A percentile compares a stretch with the other conserved stretches of the same genome.
Conservation (phyloP, 805 yeast genomes). For the Candida nemodendra region DNA sequence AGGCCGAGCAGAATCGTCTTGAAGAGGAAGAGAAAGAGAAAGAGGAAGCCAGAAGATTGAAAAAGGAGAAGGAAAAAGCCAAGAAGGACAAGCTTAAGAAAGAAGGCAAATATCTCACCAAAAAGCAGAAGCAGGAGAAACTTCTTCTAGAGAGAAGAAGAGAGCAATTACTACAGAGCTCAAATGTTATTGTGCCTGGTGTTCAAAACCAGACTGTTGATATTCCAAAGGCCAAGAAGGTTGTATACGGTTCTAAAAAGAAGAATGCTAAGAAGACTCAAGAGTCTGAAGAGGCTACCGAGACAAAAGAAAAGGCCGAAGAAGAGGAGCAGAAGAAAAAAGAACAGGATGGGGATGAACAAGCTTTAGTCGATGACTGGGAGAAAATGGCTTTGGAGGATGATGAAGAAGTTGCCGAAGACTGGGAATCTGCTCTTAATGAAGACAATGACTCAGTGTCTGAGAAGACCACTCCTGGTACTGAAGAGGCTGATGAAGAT, state of each 20-base stretch:
- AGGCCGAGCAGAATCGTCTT: constrained; percentile 49
- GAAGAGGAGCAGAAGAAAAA: constrained; percentile 33
- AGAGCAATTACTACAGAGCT: constrained; percentile 73
- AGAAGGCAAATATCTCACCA: constrained; percentile 91
- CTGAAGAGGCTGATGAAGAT: constrained; percentile 28
- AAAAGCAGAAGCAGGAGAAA: constrained; percentile 93
- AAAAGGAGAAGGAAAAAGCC: constrained; percentile 83
- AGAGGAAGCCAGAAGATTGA: constrained; percentile 59
- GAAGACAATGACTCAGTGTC: constrained; percentile 35
- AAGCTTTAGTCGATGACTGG: constrained; percentile 81
- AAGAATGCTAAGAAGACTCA: constrained; percentile 39
- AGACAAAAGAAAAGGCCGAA: constrained; percentile 19
- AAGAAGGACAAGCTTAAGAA: constrained; percentile 91
- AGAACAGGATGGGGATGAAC: constrained; percentile 50
- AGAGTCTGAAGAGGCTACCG: constrained; percentile 31
- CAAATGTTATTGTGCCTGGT: constrained; percentile 74
- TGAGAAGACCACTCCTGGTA: constrained; percentile 16
- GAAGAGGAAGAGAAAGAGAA: constrained; percentile 64
- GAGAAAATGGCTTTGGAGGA: constrained; percentile 66
- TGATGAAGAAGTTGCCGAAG: constrained; percentile 45
- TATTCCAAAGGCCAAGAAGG: constrained; percentile 55
- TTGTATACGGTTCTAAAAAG: constrained; percentile 73
- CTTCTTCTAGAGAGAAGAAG: constrained; percentile 84
- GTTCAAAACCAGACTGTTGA: constrained; percentile 37
- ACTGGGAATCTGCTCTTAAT: constrained; percentile 45